Percentiles rank a stretch among this genome's conserved stretches.
Evolutionary conservation across 179 eudicot species (phyloP).

Genomic region (Patellifolia procumbens): DNA sequence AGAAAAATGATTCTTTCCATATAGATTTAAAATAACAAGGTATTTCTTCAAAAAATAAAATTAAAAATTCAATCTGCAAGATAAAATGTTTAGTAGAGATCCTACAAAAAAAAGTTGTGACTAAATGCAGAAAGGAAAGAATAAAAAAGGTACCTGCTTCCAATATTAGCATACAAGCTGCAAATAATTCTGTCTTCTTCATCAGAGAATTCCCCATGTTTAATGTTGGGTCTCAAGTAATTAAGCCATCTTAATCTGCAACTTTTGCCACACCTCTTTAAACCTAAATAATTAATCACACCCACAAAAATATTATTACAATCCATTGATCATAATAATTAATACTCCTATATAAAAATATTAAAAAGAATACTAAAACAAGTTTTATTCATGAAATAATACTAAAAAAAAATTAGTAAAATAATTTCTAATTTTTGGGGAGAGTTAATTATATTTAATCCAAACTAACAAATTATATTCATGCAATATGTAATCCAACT

Average conservation of each 20-base stretch:
- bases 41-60: too few relatives aligned
- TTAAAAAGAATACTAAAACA: neutral
- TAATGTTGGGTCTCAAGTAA: conserved; percentile 42
- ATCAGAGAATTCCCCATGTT: conserved; percentile 43
- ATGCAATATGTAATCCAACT: too few relatives aligned
- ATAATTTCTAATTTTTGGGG: neutral
- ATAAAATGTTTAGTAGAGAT: too few relatives aligned
- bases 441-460: neutral
- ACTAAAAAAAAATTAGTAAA: too few relatives aligned
- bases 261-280: conserved; percentile 44
- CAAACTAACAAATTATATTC: too few relatives aligned
- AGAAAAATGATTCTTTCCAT: neutral
- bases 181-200: conserved; percentile 43
- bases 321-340: neutral
- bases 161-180: conserved; percentile 38
- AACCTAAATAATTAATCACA: conserved; percentile 21
- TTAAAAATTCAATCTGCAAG: neutral
- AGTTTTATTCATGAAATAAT: neutral
- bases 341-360: neutral
- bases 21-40: neutral
- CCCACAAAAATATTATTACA: neutral
- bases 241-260: conserved; percentile 46
- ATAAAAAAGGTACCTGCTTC: conserved; percentile 34
- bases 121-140: too few relatives aligned
- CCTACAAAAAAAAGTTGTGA: too few relatives aligned